Conservation (phyloP, 2,329 filamentous ascomycete genomes). For the Aspergillus neoniger region DNA sequence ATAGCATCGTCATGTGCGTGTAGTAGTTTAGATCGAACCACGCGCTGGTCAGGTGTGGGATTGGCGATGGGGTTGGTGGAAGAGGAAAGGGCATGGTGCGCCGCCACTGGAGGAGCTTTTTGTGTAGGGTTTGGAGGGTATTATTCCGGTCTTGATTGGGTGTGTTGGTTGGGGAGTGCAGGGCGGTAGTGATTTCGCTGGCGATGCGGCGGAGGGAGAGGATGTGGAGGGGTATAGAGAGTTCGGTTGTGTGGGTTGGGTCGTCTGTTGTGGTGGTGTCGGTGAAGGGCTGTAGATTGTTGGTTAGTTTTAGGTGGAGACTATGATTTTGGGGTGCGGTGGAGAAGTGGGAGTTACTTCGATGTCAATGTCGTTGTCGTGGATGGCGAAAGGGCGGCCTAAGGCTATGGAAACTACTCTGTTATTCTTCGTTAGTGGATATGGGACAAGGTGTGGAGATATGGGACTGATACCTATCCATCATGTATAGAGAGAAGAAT, state of each 20-base stretch:
- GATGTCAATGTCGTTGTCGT: constrained; percentile 51
- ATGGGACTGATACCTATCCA: constrained; percentile 40
- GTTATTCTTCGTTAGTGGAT: neutral
- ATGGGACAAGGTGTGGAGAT: neutral
- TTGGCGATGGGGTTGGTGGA: constrained; percentile 40
- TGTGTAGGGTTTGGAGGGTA: constrained; percentile 40
- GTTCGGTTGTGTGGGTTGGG: constrained; percentile 36
- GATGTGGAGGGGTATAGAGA: constrained; percentile 49
- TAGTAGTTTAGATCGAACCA: constrained; percentile 56
- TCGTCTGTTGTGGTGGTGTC: constrained; percentile 31
- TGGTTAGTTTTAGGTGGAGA: neutral
- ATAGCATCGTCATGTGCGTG: constrained; percentile 49
- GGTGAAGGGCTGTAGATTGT: constrained; percentile 37
- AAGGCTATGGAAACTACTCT: constrained; percentile 49
- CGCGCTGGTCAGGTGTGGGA: constrained; percentile 47
- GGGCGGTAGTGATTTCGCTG: constrained; percentile 42
- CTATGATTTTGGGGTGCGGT: too few species aligned
- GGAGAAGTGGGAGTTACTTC: constrained; percentile 23
- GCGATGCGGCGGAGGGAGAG: constrained; percentile 45
- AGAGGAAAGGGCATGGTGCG: constrained; percentile 50
- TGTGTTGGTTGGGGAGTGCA: constrained; percentile 35
- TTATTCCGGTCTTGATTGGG: constrained; percentile 31
- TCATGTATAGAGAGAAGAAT: constrained; percentile 54
- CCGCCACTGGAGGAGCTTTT: constrained; percentile 49
- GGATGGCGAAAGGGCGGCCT: constrained; percentile 49